Conservation (phyloP, 192 early-diverging fungal genomes). For the Podila verticillata region DNA sequence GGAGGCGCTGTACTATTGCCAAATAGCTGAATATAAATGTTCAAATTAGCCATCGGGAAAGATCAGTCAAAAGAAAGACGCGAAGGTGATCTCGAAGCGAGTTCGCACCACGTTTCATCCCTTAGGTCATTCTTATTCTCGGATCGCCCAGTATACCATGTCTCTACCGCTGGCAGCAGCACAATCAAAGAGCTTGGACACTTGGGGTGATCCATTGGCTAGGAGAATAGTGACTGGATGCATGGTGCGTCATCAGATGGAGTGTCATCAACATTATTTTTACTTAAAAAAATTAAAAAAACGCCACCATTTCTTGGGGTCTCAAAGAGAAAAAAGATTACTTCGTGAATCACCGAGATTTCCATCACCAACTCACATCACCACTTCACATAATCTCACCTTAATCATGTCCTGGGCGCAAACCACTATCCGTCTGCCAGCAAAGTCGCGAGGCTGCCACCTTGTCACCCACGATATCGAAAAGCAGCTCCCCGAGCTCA, state of each 20-base stretch:
- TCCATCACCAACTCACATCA: background rate
- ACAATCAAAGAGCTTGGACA: background rate
- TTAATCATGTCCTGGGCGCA: slow-evolving; percentile 74
- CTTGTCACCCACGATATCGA: slow-evolving; percentile 78
- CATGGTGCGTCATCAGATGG: background rate
- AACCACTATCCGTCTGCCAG: slow-evolving; percentile 64
- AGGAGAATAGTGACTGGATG: background rate
- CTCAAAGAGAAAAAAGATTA: too few relatives aligned
- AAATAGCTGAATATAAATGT: slow-evolving; percentile 1
- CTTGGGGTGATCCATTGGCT: background rate
- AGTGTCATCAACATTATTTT: background rate
- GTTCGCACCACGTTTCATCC: background rate
- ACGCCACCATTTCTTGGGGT: background rate
- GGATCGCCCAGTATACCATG: background rate
- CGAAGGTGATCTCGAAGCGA: slow-evolving; percentile 2
- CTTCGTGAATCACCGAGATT: too few relatives aligned
- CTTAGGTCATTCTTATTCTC: background rate
- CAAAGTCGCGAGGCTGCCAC: slow-evolving; percentile 77
- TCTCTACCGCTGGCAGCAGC: background rate
- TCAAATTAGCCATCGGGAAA: slow-evolving; percentile 2
- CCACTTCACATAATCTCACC: background rate
- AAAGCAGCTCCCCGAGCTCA: slow-evolving; percentile 69
- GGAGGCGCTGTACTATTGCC: background rate
- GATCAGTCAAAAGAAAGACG: background rate
- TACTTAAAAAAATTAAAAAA: background rate